Evolutionary conservation across 2,329 filamentous ascomycete species (phyloP).

Genomic region (Cordyceps javanica): DNA sequence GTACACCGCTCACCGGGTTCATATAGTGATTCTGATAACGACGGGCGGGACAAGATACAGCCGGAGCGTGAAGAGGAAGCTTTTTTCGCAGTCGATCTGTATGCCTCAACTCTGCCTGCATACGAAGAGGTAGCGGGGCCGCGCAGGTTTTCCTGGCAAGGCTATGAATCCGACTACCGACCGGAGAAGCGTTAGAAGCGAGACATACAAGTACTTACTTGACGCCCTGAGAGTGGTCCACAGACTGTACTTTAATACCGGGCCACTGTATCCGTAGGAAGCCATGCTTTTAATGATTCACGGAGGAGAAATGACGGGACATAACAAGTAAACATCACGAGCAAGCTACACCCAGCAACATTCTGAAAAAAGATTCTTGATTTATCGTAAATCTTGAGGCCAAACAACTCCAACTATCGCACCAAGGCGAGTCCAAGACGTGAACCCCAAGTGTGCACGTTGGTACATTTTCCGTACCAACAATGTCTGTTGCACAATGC

Average conservation of each 20-base stretch:
- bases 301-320: not conserved
- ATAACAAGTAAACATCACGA: not conserved
- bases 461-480: not conserved
- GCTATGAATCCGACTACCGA: constrained; percentile 1
- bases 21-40: not conserved
- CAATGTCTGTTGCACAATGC: constrained; percentile 17
- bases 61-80: not conserved
- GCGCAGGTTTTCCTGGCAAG: constrained; percentile 7
- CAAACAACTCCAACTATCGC: constrained; percentile 9
- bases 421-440: constrained; percentile 4
- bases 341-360: not conserved
- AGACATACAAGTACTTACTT: too few species aligned
- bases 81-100: not conserved
- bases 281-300: not conserved
- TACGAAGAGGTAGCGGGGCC: constrained; percentile 4
- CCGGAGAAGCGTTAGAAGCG: not conserved
- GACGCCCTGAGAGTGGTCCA: too few species aligned
- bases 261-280: too few species aligned
- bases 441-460: constrained; percentile 7
- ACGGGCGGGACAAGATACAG: not conserved
- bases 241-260: not conserved
- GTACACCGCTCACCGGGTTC: constrained; percentile 5
- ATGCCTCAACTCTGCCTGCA: not conserved
- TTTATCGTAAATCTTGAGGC: constrained; percentile 3
- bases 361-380: constrained; percentile 5